Evolutionary conservation across 768 basidiomycete species (phyloP).

Genomic region (Rubroboletus pulcherrimus): DNA sequence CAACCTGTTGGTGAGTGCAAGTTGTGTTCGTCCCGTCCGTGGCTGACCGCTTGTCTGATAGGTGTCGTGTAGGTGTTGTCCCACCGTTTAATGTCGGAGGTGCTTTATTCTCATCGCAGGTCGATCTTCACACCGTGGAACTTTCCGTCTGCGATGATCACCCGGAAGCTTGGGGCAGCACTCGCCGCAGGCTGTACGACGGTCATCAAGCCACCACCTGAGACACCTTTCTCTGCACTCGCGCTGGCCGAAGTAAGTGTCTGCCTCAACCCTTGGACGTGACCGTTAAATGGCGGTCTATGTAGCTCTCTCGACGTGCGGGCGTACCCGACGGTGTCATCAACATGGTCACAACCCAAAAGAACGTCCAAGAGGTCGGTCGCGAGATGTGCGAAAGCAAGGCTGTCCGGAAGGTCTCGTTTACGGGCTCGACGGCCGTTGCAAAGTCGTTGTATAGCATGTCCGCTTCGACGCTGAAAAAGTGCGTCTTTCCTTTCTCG

Average conservation of each 20-base stretch:
- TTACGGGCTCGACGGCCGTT: conserved; percentile 84
- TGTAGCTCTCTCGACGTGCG: conserved; percentile 77
- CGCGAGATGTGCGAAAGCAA: conserved; percentile 92
- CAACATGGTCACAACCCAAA: conserved; percentile 87
- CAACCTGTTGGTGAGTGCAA: conserved; percentile 74
- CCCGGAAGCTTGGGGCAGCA: conserved; percentile 84
- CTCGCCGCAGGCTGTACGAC: conserved; percentile 95
- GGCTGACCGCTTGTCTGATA: conserved; percentile 14
- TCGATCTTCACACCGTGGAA: conserved; percentile 87
- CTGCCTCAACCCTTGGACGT: not conserved
- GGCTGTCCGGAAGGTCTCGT: conserved; percentile 81
- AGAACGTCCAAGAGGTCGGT: conserved; percentile 82
- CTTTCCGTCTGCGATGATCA: conserved; percentile 94
- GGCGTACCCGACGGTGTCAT: conserved; percentile 94
- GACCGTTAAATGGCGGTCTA: not conserved
- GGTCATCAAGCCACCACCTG: conserved; percentile 92
- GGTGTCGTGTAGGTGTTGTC: conserved; percentile 44
- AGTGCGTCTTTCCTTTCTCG: conserved; percentile 41
- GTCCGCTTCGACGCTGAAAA: conserved; percentile 77
- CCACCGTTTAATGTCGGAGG: too few relatives aligned
- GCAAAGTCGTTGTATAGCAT: conserved; percentile 73
- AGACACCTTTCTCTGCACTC: conserved; percentile 90
- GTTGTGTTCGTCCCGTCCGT: conserved; percentile 36
- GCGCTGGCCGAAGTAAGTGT: conserved; percentile 79
- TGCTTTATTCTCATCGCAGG: conserved; percentile 34